These are phyloP conservation scores for Didymosphaeria variabile DNA, from an alignment of 2,329 filamentous ascomycete species.

Conservation along the genomic window DNA sequence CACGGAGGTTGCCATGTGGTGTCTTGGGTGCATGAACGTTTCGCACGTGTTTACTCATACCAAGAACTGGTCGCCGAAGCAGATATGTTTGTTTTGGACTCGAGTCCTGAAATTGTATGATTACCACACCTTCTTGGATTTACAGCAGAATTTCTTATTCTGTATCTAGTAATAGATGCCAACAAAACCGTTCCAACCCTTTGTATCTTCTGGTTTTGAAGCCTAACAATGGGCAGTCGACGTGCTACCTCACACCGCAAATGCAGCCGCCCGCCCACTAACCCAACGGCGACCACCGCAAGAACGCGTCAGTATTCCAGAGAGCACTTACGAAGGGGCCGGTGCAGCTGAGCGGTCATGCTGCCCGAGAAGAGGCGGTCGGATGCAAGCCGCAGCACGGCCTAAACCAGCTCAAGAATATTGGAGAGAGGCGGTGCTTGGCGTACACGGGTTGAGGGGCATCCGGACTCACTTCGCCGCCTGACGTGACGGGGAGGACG, in stretches of 20 bases:
- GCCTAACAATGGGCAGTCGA: not conserved
- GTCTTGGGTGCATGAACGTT: too few relatives aligned
- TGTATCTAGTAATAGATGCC: too few relatives aligned
- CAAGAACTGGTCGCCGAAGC: too few relatives aligned
- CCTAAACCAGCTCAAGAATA: not conserved
- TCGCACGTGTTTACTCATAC: too few relatives aligned
- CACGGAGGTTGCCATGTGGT: too few relatives aligned
- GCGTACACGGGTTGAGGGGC: slow-evolving; percentile 9
- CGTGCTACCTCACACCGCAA: slow-evolving; percentile 7
- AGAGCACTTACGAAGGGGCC: not conserved
- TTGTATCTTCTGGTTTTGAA: too few relatives aligned
- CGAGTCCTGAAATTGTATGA: too few relatives aligned
- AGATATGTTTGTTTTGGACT: too few relatives aligned
- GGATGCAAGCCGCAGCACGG: not conserved
- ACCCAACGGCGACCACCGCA: not conserved
- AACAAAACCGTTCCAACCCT: too few relatives aligned
- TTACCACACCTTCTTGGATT: too few relatives aligned
- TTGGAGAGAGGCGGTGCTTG: slow-evolving; percentile 14
- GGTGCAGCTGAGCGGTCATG: not conserved
- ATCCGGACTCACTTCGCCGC: not conserved
- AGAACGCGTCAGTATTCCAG: not conserved
- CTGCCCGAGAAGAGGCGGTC: not conserved
- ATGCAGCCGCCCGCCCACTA: not conserved
- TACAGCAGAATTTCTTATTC: too few relatives aligned
- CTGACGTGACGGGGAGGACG: not conserved